Evolutionary conservation across 305 asterid species (phyloP), one percentile per base, ranked within the genome.

Genomic region (Caryopteris hybrid): DNA sequence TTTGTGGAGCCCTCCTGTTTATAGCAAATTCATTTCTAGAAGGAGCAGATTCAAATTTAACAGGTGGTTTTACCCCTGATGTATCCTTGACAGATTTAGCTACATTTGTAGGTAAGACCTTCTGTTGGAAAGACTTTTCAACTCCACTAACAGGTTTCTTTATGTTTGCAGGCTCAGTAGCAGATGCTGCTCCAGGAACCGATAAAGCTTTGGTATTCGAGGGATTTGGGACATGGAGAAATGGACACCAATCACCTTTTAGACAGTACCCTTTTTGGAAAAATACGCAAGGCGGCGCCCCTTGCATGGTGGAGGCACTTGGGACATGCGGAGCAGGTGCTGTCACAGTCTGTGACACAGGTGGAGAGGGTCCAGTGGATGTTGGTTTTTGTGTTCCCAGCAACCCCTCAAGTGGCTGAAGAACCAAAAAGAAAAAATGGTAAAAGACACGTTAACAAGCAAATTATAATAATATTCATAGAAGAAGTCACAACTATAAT

Each of bases 181-280:
- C 43, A 65, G 83, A 51, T 69, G 78, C 62, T 48, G 79, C 51
- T 74, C 69, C 86, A 55, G 79, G 83, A 23, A 61, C 67, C 22
- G 68, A 74, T 11, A 78, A 31, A 64, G 76, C 70, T 87, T 92
- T 87, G 70, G 78, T 81, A 68, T 58, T 79, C 58, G 67, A 64
- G 60, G 86, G 53, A 55, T 68, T 76, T 51, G 96, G 92, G 38
- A 61, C 78, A 55, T 92, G 98, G 64, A 83, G 76, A 71, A 87
- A 92, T 1, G 84, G 89, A 74, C 98, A 92, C 92, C 94, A 85
- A 78, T 92, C 92, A 23, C 96, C 98, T 81, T 82, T 92, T 31
- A 86, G 45, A 66, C 98, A 92, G 73, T 52, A 34, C 20, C 96
- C 96, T 59, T 86, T 86, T 77, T 86, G 96, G 78, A 92, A 92